Conservation (phyloP, 2,329 filamentous ascomycete genomes). For the Aspergillus luchuensis region DNA sequence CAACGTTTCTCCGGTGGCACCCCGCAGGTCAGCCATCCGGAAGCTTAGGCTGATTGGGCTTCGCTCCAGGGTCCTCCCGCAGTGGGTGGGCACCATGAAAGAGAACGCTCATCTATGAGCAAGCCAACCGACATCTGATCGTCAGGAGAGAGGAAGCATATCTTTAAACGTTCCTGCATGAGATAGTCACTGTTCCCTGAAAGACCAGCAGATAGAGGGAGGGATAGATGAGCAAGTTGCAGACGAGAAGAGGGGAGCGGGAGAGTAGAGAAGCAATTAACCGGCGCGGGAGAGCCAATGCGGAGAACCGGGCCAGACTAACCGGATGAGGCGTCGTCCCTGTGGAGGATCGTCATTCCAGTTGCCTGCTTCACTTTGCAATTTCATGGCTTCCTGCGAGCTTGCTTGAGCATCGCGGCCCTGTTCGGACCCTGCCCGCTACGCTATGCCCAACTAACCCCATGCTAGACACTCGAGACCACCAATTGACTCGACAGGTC, state of each 20-base stretch:
- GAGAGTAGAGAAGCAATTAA: neutral
- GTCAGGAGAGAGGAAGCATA: neutral
- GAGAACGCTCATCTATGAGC: neutral
- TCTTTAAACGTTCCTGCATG: neutral
- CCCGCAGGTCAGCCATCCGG: slow-evolving; percentile 7
- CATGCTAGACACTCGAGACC: neutral
- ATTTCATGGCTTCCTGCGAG: neutral
- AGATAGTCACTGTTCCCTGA: neutral
- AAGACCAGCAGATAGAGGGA: neutral
- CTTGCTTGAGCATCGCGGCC: neutral
- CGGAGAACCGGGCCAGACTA: slow-evolving; percentile 7
- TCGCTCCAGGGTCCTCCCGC: slow-evolving; percentile 4
- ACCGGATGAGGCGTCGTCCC: slow-evolving; percentile 1
- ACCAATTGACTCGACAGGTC: neutral
- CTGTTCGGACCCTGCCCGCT: neutral
- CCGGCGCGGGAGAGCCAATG: neutral
- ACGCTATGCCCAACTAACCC: neutral
- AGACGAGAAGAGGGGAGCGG: neutral
- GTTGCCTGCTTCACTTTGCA: neutral
- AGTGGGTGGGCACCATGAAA: neutral
- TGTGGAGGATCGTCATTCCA: slow-evolving; percentile 11
- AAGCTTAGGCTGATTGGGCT: slow-evolving; percentile 9
- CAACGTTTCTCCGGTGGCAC: slow-evolving; percentile 10
- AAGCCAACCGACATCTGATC: neutral
- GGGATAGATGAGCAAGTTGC: neutral